Evolutionary conservation across 1,139 yeast genomes (phyloP).

Genomic region (Blastobotrys buckinghamii): DNA sequence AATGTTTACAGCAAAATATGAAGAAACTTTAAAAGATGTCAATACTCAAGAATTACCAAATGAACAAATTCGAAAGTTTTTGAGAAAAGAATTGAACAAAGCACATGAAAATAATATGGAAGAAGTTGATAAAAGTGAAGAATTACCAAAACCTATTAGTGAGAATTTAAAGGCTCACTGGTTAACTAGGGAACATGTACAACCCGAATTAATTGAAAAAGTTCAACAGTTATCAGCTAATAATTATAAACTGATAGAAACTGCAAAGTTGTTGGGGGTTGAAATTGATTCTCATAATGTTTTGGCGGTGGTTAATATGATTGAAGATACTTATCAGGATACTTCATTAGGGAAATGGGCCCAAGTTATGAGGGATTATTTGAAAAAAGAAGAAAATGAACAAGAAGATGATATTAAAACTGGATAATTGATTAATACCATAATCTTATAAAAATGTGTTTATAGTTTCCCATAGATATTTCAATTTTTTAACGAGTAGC

Average conservation of each 20-base stretch:
- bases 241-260: background rate
- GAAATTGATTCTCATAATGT: background rate
- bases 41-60: background rate
- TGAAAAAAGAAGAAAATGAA: background rate
- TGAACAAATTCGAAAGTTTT: background rate
- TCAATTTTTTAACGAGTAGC: too few relatives aligned
- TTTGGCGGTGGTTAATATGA: background rate
- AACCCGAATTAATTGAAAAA: background rate
- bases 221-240: background rate
- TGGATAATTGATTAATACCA: too few relatives aligned
- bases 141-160: background rate
- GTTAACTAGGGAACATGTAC: background rate
- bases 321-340: background rate
- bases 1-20: slow-evolving; percentile 22
- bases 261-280: background rate
- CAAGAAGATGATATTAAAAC: too few relatives aligned
- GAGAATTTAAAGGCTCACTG: background rate
- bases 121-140: background rate
- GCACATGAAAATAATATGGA: background rate
- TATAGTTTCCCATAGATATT: too few relatives aligned
- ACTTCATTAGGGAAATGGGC: slow-evolving; percentile 1
- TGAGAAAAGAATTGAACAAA: background rate
- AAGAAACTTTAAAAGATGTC: background rate
- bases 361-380: slow-evolving; percentile 1
- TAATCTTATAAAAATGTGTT: too few relatives aligned